A percentile compares a stretch with the other conserved stretches of the same genome.
These are phyloP conservation scores for Cicer cuneatum DNA, from an alignment of 306 rosid species.

Conservation along the genomic window DNA sequence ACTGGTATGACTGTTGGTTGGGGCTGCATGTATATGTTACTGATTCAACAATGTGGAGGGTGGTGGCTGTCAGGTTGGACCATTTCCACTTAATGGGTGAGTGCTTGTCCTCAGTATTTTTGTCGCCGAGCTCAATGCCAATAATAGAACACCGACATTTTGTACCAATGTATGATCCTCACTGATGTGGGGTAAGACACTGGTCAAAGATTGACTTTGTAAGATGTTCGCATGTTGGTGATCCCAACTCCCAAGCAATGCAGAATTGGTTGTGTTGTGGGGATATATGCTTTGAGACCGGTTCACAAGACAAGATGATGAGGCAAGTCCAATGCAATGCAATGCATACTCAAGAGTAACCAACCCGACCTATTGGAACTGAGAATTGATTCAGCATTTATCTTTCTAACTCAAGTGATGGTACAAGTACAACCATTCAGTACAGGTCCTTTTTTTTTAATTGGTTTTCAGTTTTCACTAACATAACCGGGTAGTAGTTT, in stretches of 20 bases:
- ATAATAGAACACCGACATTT: conserved; percentile 42
- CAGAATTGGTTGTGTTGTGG: conserved; percentile 44
- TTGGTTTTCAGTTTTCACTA: conserved; percentile 25
- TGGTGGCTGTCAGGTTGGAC: conserved; percentile 45
- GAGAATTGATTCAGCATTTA: conserved; percentile 47
- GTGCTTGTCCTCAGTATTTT: conserved; percentile 44
- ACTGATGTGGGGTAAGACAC: conserved; percentile 43
- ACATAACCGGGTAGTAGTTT: conserved; percentile 47
- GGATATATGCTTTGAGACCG: conserved; percentile 47
- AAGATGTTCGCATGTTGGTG: conserved; percentile 45
- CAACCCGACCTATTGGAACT: conserved; percentile 44
- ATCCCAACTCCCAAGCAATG: conserved; percentile 46
- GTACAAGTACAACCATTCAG: conserved; percentile 39
- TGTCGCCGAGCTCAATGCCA: conserved; percentile 38
- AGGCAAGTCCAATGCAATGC: conserved; percentile 47
- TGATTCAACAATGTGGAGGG: conserved; percentile 44
- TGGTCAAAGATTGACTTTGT: conserved; percentile 45
- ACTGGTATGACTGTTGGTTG: conserved; percentile 50
- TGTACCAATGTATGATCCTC: conserved; percentile 44
- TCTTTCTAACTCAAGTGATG: conserved; percentile 40
- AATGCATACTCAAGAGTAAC: conserved; percentile 45
- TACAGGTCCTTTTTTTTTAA: conserved; percentile 24
- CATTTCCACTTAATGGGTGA: conserved; percentile 40
- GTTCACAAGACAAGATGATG: conserved; percentile 39
- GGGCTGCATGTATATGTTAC: conserved; percentile 56